A percentile compares a stretch with the other conserved stretches of the same genome.
These are phyloP conservation scores for Candida orba DNA, from an alignment of 805 yeast species.

Conservation along the genomic window DNA sequence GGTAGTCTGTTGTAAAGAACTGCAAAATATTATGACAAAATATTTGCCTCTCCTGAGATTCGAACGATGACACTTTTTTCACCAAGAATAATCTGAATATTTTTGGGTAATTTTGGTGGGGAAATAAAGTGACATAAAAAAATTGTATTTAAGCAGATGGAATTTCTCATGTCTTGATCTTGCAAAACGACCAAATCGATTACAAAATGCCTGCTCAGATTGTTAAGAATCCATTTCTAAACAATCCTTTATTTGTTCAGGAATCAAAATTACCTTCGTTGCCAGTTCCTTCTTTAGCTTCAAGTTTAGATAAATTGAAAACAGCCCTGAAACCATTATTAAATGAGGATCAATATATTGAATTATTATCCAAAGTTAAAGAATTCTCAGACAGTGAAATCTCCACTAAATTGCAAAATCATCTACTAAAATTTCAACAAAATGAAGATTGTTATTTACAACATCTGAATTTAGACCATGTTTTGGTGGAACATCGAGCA, in stretches of 20 bases:
- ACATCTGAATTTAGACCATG: slow-evolving; percentile 34
- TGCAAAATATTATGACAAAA: no score
- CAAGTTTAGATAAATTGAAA: slow-evolving; percentile 46
- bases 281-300: slow-evolving; percentile 52
- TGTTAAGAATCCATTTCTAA: neutral
- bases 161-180: neutral
- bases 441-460: slow-evolving; percentile 47
- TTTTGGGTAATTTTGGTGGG: slow-evolving; percentile 3
- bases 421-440: slow-evolving; percentile 39
- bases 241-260: neutral
- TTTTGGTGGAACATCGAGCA: slow-evolving; percentile 32
- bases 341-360: slow-evolving; percentile 41
- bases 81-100: no score
- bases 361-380: slow-evolving; percentile 36
- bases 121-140: slow-evolving; percentile 1
- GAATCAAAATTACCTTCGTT: slow-evolving; percentile 38
- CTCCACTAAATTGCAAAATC: slow-evolving; percentile 44
- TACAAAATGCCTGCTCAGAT: slow-evolving; percentile 5
- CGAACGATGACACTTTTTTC: neutral
- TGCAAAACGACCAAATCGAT: neutral
- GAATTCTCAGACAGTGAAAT: slow-evolving; percentile 37
- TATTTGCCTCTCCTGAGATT: neutral
- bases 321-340: slow-evolving; percentile 55
- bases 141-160: neutral
- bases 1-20: no score